Percentiles rank a stretch among this genome's conserved stretches.
Conservation (phyloP, 306 rosid species). For the Lablab purpureus region DNA sequence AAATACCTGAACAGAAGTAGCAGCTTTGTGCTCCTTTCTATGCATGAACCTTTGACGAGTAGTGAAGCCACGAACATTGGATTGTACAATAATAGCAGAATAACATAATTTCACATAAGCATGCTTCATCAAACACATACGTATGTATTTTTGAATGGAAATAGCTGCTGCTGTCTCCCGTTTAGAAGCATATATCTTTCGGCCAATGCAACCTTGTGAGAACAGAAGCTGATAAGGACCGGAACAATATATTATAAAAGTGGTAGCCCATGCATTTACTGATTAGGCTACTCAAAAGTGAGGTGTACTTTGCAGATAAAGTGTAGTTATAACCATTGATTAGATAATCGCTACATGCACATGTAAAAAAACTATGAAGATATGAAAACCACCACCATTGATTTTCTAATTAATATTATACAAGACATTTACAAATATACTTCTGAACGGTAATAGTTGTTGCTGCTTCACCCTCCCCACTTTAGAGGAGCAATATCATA, state of each 20-base stretch:
- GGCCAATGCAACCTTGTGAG: conserved; percentile 65
- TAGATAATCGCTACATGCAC: neutral
- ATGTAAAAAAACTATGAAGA: neutral
- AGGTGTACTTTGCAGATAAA: neutral
- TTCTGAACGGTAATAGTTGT: neutral
- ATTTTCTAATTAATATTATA: neutral
- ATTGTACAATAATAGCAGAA: conserved; percentile 66
- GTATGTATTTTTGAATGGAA: conserved; percentile 63
- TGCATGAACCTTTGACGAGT: conserved; percentile 66
- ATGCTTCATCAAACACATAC: conserved; percentile 58
- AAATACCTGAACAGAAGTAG: conserved; percentile 73
- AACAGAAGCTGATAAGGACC: conserved; percentile 26
- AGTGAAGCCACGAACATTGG: conserved; percentile 67
- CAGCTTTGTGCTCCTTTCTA: conserved; percentile 75
- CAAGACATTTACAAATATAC: neutral
- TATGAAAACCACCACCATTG: neutral
- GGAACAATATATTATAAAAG: conserved; percentile 15
- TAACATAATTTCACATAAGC: conserved; percentile 58
- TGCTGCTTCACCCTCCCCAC: neutral
- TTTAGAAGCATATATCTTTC: conserved; percentile 60
- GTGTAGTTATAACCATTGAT: neutral
- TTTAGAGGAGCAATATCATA: neutral
- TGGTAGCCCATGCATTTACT: neutral
- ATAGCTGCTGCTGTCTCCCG: conserved; percentile 71
- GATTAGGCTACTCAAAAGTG: neutral